These are phyloP conservation scores for Cladophialophora chaetospira DNA, from an alignment of 2,329 filamentous ascomycete species.

Conservation along the genomic window DNA sequence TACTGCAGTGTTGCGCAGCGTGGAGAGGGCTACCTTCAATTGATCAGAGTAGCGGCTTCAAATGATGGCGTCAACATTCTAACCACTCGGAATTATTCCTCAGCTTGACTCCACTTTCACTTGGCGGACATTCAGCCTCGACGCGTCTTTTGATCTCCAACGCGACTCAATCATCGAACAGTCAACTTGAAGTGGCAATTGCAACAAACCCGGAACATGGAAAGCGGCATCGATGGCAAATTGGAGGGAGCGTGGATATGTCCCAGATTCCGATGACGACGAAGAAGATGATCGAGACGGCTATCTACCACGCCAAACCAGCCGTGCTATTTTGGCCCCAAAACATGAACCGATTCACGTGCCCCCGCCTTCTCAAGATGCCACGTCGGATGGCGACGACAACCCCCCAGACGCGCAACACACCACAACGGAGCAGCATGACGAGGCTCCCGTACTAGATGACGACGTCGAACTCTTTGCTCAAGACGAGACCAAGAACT, in stretches of 20 bases:
- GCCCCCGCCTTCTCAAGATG: not conserved
- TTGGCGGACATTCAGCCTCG: conserved; percentile 14
- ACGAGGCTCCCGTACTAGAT: no score
- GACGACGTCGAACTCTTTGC: not conserved
- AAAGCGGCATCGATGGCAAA: conserved; percentile 28
- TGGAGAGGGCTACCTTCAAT: no score
- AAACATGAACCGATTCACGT: not conserved
- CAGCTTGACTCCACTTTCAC: not conserved
- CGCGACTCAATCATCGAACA: conserved; percentile 10
- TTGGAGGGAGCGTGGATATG: conserved; percentile 55
- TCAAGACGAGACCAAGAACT: not conserved
- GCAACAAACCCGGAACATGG: conserved; percentile 24
- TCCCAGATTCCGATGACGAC: conserved; percentile 56
- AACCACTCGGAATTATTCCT: not conserved
- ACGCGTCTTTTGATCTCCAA: not conserved
- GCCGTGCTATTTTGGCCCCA: not conserved
- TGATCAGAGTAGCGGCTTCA: not conserved
- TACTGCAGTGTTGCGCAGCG: not conserved
- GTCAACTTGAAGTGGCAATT: not conserved
- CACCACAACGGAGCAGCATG: no score
- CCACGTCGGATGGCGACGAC: no score
- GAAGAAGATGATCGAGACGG: conserved; percentile 47
- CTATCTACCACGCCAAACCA: conserved; percentile 38
- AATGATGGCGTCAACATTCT: not conserved
- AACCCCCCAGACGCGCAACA: no score